A percentile compares a stretch with the other conserved stretches of the same genome.
phyloP scores from a whole-genome alignment of 805 yeast genomes.

The Kodamaea jinghongensis region DNA sequence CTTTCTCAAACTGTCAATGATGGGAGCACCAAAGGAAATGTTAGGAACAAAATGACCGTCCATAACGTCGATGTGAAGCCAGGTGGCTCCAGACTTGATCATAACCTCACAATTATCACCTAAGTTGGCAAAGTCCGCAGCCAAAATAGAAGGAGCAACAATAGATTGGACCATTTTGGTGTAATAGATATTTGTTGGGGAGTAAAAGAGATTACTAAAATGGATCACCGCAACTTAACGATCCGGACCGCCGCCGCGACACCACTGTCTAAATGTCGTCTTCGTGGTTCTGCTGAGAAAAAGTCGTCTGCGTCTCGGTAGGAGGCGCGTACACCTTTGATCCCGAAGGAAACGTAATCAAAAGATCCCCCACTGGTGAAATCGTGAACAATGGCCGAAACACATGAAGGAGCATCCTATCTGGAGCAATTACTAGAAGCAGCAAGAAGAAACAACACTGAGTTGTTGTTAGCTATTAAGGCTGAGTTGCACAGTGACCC shows the following conservation, averaged over 20 bases:
- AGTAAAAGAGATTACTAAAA: too few relatives aligned
- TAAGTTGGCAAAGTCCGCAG: conserved; percentile 86
- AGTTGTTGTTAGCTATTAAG: conserved; percentile 60
- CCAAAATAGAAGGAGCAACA: conserved; percentile 92
- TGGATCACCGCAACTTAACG: too few relatives aligned
- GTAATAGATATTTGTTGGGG: too few relatives aligned
- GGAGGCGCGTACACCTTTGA: too few relatives aligned
- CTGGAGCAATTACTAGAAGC: conserved; percentile 79
- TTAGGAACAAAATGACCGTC: conserved; percentile 99
- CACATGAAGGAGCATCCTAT: conserved; percentile 61
- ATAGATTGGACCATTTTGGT: conserved; percentile 67
- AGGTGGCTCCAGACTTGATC: conserved; percentile 80
- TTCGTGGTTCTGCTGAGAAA: too few relatives aligned
- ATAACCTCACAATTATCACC: conserved; percentile 85
- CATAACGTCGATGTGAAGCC: conserved; percentile 99
- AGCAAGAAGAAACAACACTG: conserved; percentile 83
- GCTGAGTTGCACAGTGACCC: conserved; percentile 40
- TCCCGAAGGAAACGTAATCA: too few relatives aligned
- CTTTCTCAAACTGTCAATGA: conserved; percentile 73
- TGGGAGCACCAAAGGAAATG: conserved; percentile 90
- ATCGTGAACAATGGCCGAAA: neutral
- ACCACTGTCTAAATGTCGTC: too few relatives aligned
- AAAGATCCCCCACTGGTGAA: too few relatives aligned
- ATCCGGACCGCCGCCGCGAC: too few relatives aligned
- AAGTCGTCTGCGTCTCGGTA: too few relatives aligned